Conservation (phyloP, 1,284 basidiomycete species). For the Fomes fomentarius region DNA sequence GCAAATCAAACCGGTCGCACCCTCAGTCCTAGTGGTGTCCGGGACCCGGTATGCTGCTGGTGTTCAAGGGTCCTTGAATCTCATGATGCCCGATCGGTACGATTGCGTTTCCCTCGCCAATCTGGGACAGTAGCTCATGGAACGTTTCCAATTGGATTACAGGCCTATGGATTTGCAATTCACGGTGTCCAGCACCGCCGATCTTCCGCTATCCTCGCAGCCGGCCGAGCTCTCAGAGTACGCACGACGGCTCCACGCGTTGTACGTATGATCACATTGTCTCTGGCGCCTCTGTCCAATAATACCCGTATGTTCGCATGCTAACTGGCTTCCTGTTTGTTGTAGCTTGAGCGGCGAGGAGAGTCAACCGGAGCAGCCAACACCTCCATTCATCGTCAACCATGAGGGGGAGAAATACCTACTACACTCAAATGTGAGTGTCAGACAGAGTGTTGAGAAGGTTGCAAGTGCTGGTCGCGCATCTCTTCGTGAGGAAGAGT, state of each 20-base stretch:
- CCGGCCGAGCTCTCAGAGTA: conserved; percentile 52
- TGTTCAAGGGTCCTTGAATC: conserved; percentile 41
- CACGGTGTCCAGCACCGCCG: conserved; percentile 35
- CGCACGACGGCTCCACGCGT: conserved; percentile 40
- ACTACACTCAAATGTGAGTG: conserved; percentile 51
- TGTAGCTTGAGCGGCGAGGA: conserved; percentile 39
- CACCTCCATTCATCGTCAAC: conserved; percentile 53
- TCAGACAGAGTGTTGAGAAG: conserved; percentile 50
- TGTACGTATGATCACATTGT: conserved; percentile 31
- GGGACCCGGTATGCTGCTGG: conserved; percentile 36
- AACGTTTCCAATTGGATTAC: neutral
- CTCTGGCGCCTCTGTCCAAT: too few species aligned
- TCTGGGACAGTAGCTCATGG: conserved; percentile 1
- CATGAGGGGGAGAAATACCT: conserved; percentile 48
- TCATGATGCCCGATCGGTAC: conserved; percentile 56
- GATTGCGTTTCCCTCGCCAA: conserved; percentile 1
- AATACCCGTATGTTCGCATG: neutral
- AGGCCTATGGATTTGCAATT: conserved; percentile 42
- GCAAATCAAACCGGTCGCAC: conserved; percentile 1
- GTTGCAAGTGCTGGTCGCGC: conserved; percentile 16
- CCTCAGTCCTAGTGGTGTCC: conserved; percentile 10
- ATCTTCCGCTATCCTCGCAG: conserved; percentile 25
- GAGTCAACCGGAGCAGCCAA: conserved; percentile 40
- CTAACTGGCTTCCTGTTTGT: neutral
- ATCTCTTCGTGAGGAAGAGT: neutral